Conservation (phyloP, 2,329 filamentous ascomycete species). For the Alternaria novae-zelandiae region DNA sequence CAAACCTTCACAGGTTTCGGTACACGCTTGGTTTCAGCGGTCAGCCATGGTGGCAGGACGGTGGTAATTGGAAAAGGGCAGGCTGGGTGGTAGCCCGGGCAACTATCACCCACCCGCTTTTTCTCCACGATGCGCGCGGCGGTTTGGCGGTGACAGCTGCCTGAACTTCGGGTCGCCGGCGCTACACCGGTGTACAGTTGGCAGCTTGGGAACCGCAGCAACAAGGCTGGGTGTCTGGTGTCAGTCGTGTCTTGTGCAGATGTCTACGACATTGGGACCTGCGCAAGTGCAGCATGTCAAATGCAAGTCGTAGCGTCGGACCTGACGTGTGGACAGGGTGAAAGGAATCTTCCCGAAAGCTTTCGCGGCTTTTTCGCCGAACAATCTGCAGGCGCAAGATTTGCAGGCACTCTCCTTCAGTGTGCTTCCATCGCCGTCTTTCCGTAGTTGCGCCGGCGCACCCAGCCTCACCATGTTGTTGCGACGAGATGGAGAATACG, state of each 20-base stretch:
- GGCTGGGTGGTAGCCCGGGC: not conserved
- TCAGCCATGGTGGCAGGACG: constrained; percentile 1
- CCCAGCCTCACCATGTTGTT: not conserved
- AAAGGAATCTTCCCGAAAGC: not conserved
- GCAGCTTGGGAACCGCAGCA: not conserved
- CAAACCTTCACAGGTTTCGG: not conserved
- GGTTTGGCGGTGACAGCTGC: not conserved
- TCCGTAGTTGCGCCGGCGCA: not conserved
- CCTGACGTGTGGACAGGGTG: not conserved
- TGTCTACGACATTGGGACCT: not conserved
- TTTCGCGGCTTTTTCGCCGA: not conserved
- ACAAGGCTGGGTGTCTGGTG: not conserved
- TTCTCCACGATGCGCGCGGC: constrained; percentile 2
- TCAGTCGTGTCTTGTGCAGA: not conserved
- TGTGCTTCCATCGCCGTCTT: not conserved
- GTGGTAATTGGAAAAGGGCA: not conserved
- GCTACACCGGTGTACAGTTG: not conserved
- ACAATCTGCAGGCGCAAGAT: not conserved
- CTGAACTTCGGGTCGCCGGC: not conserved
- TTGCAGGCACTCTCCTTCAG: not conserved
- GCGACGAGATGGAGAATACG: not conserved
- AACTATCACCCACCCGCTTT: constrained; percentile 1
- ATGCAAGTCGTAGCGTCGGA: not conserved
- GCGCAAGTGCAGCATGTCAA: not conserved
- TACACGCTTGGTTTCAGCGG: not conserved